Evolutionary conservation across 169 alveolate genomes (phyloP).

Genomic region (Babesia sp.): DNA sequence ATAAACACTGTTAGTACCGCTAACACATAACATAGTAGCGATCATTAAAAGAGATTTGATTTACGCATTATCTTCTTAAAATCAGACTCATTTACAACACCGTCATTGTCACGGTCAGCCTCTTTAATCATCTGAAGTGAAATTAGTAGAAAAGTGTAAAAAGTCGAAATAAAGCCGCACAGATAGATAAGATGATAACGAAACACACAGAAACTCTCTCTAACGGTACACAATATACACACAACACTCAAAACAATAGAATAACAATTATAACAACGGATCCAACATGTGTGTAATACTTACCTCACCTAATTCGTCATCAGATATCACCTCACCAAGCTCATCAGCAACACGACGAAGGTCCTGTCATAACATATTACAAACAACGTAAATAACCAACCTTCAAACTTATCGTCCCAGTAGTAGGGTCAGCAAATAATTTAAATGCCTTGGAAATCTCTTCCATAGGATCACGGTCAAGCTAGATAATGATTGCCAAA

Average conservation of each 20-base stretch:
- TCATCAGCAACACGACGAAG: constrained; percentile 97
- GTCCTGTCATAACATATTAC: constrained; percentile 75
- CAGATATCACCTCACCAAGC: constrained; percentile 96
- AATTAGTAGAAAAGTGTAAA: not conserved
- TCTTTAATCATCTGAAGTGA: constrained; percentile 94
- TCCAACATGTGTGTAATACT: not conserved
- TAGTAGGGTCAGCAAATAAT: constrained; percentile 96
- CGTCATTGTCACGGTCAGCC: constrained; percentile 98
- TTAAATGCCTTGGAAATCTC: constrained; percentile 93
- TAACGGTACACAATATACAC: not conserved
- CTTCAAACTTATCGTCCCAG: constrained; percentile 91
- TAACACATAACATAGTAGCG: not conserved
- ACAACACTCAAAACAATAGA: not conserved
- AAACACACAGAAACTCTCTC: too few relatives aligned
- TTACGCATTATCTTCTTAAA: constrained; percentile 97
- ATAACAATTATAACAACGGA: constrained; percentile 2
- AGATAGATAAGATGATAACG: not conserved
- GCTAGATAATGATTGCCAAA: constrained; percentile 24
- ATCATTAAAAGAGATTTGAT: constrained; percentile 88
- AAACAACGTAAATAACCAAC: constrained; percentile 48
- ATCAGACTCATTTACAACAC: constrained; percentile 96
- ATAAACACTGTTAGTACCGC: too few relatives aligned
- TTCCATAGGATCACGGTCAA: constrained; percentile 94
- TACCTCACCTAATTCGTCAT: constrained; percentile 94
- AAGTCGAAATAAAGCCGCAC: not conserved